Conservation (phyloP, 257 asterid species). For the Salvia rosmarinus region DNA sequence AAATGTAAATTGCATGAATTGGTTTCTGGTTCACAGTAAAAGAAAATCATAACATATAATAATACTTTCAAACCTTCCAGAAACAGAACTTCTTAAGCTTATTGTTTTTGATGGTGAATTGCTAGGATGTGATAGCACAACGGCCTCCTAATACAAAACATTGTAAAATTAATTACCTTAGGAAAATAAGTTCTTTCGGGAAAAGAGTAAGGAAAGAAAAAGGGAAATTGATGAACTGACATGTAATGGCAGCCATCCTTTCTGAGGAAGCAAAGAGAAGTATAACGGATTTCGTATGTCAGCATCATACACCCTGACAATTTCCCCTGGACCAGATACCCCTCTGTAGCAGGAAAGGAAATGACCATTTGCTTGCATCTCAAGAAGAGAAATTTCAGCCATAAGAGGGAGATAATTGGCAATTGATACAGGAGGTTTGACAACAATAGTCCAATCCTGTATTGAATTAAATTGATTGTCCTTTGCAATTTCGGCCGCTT, state of each 20-base stretch:
- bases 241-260: constrained; percentile 89
- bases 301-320: constrained; percentile 69
- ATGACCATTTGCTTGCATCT: constrained; percentile 88
- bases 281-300: constrained; percentile 84
- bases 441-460: constrained; percentile 82
- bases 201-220: constrained; percentile 9
- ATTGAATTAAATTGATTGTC: constrained; percentile 69
- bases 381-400: constrained; percentile 90
- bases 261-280: constrained; percentile 87
- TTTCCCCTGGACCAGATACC: constrained; percentile 77
- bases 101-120: constrained; percentile 69
- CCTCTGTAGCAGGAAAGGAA: constrained; percentile 76
- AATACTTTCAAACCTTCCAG: constrained; percentile 80
- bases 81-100: constrained; percentile 82
- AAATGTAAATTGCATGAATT: constrained; percentile 24
- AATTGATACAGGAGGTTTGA: constrained; percentile 74
- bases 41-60: constrained; percentile 11
- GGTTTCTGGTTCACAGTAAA: constrained; percentile 29
- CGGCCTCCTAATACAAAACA: constrained; percentile 68
- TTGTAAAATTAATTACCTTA: constrained; percentile 30
- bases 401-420: constrained; percentile 81
- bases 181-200: background rate
- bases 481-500: constrained; percentile 83
- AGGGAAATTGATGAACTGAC: constrained; percentile 47
- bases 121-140: constrained; percentile 79